Conservation (phyloP, 805 yeast genomes). For the Ogataea polymorpha region DNA sequence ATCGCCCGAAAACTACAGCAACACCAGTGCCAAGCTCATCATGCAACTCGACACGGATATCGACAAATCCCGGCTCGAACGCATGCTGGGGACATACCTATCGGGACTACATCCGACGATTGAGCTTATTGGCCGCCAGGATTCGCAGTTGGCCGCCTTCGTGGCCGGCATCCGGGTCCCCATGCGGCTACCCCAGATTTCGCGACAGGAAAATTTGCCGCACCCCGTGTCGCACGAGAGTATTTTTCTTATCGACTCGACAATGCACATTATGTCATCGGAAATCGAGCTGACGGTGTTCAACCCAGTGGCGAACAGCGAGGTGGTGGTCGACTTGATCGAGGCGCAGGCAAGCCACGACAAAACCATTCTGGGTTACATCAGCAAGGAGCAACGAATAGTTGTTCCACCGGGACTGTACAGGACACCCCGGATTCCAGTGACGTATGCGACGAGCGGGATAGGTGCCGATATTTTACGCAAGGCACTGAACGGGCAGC, state of each 20-base stretch:
- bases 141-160: constrained; percentile 25
- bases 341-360: constrained; percentile 49
- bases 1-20: constrained; percentile 15
- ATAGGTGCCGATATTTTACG: constrained; percentile 48
- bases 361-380: constrained; percentile 44
- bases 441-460: constrained; percentile 41
- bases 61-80: constrained; percentile 29
- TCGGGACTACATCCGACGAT: constrained; percentile 37
- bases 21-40: constrained; percentile 22
- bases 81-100: constrained; percentile 36
- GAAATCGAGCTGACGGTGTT: constrained; percentile 51
- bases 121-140: constrained; percentile 30
- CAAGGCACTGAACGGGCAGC: constrained; percentile 48
- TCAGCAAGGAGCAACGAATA: constrained; percentile 40
- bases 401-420: constrained; percentile 51
- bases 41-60: constrained; percentile 17
- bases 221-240: background rate
- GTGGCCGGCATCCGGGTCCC: constrained; percentile 26
- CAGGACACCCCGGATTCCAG: constrained; percentile 48
- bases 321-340: constrained; percentile 38
- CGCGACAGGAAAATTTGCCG: background rate
- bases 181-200: constrained; percentile 29
- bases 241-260: constrained; percentile 44
- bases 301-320: constrained; percentile 53
- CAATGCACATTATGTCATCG: constrained; percentile 52